Percentiles rank a stretch among this genome's conserved stretches.
These are phyloP conservation scores for Chamaecrista fasciculata DNA, from an alignment of 306 rosid genomes.

Conservation along the genomic window DNA sequence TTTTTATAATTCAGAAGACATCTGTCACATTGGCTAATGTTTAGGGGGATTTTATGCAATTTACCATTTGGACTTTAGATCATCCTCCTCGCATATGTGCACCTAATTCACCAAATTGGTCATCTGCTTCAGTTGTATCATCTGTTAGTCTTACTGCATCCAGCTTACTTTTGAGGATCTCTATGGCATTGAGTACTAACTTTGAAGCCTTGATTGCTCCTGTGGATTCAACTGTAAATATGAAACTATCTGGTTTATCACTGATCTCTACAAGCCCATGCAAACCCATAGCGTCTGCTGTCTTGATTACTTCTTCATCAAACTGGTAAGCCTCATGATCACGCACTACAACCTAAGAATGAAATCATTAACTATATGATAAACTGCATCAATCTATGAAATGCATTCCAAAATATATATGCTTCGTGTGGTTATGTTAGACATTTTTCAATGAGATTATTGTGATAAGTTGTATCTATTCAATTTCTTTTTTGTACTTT, in stretches of 20 bases:
- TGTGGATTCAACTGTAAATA: conserved; percentile 56
- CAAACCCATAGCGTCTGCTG: conserved; percentile 60
- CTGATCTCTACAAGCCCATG: conserved; percentile 57
- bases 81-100: conserved; percentile 73
- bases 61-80: no score
- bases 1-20: no score
- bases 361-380: neutral
- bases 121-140: conserved; percentile 68
- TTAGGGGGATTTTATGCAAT: no score
- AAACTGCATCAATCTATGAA: neutral
- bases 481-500: no score
- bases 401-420: neutral
- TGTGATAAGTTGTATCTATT: no score
- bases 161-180: conserved; percentile 58
- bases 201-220: conserved; percentile 53
- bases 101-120: conserved; percentile 66
- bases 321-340: conserved; percentile 58
- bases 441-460: neutral
- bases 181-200: conserved; percentile 57
- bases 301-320: conserved; percentile 64
- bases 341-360: conserved; percentile 38
- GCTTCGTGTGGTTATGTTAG: neutral
- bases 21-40: no score
- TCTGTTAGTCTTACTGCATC: conserved; percentile 74
- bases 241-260: conserved; percentile 55